Evolutionary conservation across 164 flowering plant genomes (phyloP).

Genomic region (Tinospora cordifolia): DNA sequence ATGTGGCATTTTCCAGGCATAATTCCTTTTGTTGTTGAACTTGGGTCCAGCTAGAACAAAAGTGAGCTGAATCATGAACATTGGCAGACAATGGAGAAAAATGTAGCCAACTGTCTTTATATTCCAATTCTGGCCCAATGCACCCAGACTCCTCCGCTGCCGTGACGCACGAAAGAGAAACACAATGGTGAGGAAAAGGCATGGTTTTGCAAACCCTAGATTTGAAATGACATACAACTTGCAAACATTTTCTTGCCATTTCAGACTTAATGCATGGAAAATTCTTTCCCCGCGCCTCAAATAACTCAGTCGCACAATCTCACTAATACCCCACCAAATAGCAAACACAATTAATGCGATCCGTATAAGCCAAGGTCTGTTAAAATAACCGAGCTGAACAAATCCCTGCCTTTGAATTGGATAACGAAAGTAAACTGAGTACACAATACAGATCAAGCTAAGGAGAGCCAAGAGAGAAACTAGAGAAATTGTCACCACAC

Average conservation of each 20-base stretch:
- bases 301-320: constrained; percentile 57
- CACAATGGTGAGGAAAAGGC: constrained; percentile 65
- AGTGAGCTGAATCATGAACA: constrained; percentile 62
- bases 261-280: constrained; percentile 32
- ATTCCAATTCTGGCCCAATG: constrained; percentile 64
- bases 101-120: constrained; percentile 52
- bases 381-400: constrained; percentile 60
- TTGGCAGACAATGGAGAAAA: constrained; percentile 63
- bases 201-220: constrained; percentile 93
- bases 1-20: constrained; percentile 33
- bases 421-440: constrained; percentile 59
- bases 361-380: constrained; percentile 88
- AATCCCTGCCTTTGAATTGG: constrained; percentile 43
- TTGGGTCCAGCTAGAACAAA: constrained; percentile 56
- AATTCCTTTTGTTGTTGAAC: constrained; percentile 25
- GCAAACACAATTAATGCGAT: constrained; percentile 50
- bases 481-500: constrained; percentile 89
- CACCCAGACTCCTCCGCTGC: constrained; percentile 54
- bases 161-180: constrained; percentile 82
- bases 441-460: constrained; percentile 69
- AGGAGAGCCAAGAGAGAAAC: constrained; percentile 54
- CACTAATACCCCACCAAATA: constrained; percentile 86
- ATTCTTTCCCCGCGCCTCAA: constrained; percentile 46
- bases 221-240: constrained; percentile 77
- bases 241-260: constrained; percentile 88